These are phyloP conservation scores for Trichoderma virens DNA, from an alignment of 495 filamentous ascomycete genomes.

Conservation along the genomic window DNA sequence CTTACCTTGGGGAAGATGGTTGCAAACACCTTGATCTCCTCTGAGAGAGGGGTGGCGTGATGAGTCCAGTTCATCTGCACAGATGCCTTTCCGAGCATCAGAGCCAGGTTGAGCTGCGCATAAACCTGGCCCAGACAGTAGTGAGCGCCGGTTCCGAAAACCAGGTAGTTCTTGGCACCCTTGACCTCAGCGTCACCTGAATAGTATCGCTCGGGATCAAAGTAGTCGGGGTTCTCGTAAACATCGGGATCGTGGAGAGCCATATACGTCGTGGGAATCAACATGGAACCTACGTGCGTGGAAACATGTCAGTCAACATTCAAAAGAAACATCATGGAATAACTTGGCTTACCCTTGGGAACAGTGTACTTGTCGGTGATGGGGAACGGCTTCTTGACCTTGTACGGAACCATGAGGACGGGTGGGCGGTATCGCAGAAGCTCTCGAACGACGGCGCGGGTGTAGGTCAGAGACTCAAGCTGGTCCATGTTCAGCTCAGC, in stretches of 20 bases:
- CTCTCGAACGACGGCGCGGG: slow-evolving; percentile 88
- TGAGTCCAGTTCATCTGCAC: slow-evolving; percentile 88
- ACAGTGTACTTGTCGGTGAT: slow-evolving; percentile 82
- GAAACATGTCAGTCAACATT: neutral
- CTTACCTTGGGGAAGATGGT: slow-evolving; percentile 94
- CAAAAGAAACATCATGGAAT: neutral
- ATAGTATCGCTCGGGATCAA: slow-evolving; percentile 89
- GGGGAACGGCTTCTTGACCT: slow-evolving; percentile 92
- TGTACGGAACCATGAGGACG: slow-evolving; percentile 95
- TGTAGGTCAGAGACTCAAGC: slow-evolving; percentile 83
- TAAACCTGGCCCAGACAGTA: slow-evolving; percentile 96
- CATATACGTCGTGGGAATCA: slow-evolving; percentile 84
- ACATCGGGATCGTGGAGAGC: slow-evolving; percentile 90
- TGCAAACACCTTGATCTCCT: slow-evolving; percentile 97
- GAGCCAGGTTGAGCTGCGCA: slow-evolving; percentile 79
- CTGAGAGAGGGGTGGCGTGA: slow-evolving; percentile 66
- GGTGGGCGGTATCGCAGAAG: slow-evolving; percentile 91
- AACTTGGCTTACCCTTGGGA: slow-evolving; percentile 56
- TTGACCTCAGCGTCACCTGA: slow-evolving; percentile 77
- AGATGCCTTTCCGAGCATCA: slow-evolving; percentile 92
- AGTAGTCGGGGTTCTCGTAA: slow-evolving; percentile 82
- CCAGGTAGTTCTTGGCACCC: slow-evolving; percentile 92
- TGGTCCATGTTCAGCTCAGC: slow-evolving; percentile 69
- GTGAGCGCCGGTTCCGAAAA: slow-evolving; percentile 94
- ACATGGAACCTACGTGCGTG: slow-evolving; percentile 61